A percentile compares a stretch with the other conserved stretches of the same genome.
These are phyloP conservation scores for Phytophthora gonapodyides DNA, from an alignment of 352 stramenopile species.

Conservation along the genomic window DNA sequence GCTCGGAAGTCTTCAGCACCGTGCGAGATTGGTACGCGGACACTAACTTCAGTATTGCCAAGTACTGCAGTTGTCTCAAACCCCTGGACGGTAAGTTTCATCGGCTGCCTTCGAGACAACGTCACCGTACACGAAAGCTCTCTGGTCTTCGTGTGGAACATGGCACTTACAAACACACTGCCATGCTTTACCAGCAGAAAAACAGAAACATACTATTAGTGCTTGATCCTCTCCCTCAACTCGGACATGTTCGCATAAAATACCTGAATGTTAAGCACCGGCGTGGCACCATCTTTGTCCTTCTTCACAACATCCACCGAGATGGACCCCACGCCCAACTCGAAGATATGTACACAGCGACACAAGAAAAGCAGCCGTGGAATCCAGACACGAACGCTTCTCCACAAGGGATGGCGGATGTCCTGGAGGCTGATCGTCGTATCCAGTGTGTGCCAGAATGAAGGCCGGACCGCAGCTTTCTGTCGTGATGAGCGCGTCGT, in stretches of 20 bases:
- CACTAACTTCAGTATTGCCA: slow-evolving; percentile 33
- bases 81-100: slow-evolving; percentile 9
- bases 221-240: not conserved
- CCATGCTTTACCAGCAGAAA: slow-evolving; percentile 30
- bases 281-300: slow-evolving; percentile 2
- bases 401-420: slow-evolving; percentile 49
- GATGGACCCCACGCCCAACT: slow-evolving; percentile 36
- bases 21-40: slow-evolving; percentile 32
- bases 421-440: slow-evolving; percentile 34
- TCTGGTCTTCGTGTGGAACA: slow-evolving; percentile 24
- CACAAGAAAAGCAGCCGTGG: slow-evolving; percentile 44
- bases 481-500: not conserved
- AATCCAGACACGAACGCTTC: slow-evolving; percentile 38
- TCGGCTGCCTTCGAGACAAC: slow-evolving; percentile 24
- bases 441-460: slow-evolving; percentile 32
- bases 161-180: slow-evolving; percentile 29
- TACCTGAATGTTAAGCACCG: slow-evolving; percentile 32
- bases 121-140: slow-evolving; percentile 28
- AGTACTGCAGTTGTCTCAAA: slow-evolving; percentile 21
- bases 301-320: slow-evolving; percentile 41
- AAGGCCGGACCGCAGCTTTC: not conserved
- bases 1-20: slow-evolving; percentile 13
- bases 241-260: not conserved
- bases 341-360: slow-evolving; percentile 40
- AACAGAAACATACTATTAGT: slow-evolving; percentile 7